phyloP scores from a whole-genome alignment of 345 rosid species.

The Gossypium anomalum region DNA sequence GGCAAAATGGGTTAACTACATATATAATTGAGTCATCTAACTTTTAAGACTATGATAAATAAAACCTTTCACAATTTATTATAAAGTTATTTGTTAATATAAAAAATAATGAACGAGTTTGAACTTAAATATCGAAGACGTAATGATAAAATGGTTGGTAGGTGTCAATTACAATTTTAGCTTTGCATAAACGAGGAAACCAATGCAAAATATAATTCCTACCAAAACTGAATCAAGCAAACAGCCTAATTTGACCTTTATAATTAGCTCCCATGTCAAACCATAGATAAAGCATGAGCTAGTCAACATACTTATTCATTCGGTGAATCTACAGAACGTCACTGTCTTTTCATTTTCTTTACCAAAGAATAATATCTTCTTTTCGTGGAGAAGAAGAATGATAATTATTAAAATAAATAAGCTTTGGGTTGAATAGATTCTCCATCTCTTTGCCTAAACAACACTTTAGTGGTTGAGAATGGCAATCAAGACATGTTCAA shows the following conservation, averaged over 20 bases:
- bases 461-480: not conserved
- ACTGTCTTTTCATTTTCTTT: not conserved
- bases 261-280: not conserved
- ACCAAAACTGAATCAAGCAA: too few relatives aligned
- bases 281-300: not conserved
- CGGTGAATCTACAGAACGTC: not conserved
- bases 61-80: too few relatives aligned
- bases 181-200: too few relatives aligned
- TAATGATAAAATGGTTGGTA: too few relatives aligned
- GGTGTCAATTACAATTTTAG: too few relatives aligned
- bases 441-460: not conserved
- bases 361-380: not conserved
- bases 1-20: too few relatives aligned
- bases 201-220: too few relatives aligned
- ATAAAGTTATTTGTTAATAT: too few relatives aligned
- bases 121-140: too few relatives aligned
- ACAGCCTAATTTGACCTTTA: not conserved
- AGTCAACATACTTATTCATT: not conserved
- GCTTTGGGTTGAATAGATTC: not conserved
- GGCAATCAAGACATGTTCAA: conserved; percentile 3
- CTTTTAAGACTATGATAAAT: too few relatives aligned
- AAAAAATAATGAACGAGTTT: too few relatives aligned
- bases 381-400: not conserved
- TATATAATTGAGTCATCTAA: too few relatives aligned
- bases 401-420: not conserved